A percentile compares a stretch with the other conserved stretches of the same genome.
phyloP scores from a whole-genome alignment of 2,329 filamentous ascomycete genomes.

The Cercospora sp. region DNA sequence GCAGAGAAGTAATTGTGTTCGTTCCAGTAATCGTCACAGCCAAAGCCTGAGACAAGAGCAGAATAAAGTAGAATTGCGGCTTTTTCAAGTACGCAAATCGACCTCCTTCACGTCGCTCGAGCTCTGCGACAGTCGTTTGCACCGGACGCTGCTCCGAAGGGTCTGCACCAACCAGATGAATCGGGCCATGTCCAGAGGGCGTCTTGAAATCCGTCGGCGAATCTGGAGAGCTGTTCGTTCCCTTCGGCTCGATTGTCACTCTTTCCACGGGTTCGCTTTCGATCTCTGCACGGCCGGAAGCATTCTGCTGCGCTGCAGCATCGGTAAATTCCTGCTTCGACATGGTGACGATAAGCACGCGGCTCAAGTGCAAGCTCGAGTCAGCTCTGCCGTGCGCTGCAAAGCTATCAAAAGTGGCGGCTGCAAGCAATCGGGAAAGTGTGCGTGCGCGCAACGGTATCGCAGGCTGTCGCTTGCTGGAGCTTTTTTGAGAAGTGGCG shows the following conservation, averaged over 20 bases:
- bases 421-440: background rate
- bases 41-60: slow-evolving; percentile 73
- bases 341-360: slow-evolving; percentile 10
- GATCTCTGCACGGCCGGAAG: background rate
- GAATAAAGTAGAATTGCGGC: slow-evolving; percentile 81
- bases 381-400: background rate
- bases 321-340: slow-evolving; percentile 11
- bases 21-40: slow-evolving; percentile 88
- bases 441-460: background rate
- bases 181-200: slow-evolving; percentile 38
- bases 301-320: slow-evolving; percentile 13
- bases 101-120: slow-evolving; percentile 46
- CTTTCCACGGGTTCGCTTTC: slow-evolving; percentile 29
- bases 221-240: slow-evolving; percentile 25
- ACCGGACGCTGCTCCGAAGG: slow-evolving; percentile 32
- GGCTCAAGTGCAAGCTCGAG: background rate
- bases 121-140: slow-evolving; percentile 43
- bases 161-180: slow-evolving; percentile 39
- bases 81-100: slow-evolving; percentile 74
- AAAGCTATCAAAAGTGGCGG: slow-evolving; percentile 8
- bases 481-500: slow-evolving; percentile 47
- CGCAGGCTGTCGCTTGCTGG: slow-evolving; percentile 35
- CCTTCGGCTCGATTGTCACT: slow-evolving; percentile 38
- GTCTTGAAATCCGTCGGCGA: slow-evolving; percentile 26
- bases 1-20: slow-evolving; percentile 82